Conservation (phyloP, 2,329 filamentous ascomycete genomes). For the Sordariomycetes sp. region DNA sequence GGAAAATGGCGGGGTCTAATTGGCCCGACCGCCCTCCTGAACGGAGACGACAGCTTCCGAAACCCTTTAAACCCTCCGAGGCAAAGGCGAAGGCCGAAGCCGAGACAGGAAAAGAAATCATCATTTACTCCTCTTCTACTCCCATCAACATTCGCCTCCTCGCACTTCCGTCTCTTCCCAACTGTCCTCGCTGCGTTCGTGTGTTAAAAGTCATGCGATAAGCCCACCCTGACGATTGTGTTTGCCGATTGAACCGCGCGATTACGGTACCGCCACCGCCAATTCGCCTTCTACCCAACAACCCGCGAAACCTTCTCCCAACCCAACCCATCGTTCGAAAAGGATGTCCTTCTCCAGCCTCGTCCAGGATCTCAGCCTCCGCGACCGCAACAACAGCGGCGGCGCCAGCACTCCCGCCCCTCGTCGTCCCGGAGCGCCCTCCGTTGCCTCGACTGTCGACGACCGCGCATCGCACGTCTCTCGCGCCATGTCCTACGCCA, state of each 20-base stretch:
- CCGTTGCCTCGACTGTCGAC: constrained; percentile 47
- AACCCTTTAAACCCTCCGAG: neutral
- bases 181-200: no score
- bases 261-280: no score
- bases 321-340: no score
- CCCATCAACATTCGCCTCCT: neutral
- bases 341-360: constrained; percentile 60
- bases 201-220: no score
- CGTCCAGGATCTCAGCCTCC: constrained; percentile 54
- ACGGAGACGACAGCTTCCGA: no score
- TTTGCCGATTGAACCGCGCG: no score
- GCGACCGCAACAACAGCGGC: constrained; percentile 51
- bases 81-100: neutral
- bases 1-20: neutral
- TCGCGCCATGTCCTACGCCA: constrained; percentile 55
- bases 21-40: neutral
- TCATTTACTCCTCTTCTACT: no score
- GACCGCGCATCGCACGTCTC: constrained; percentile 54
- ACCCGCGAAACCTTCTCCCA: no score
- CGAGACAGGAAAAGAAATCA: neutral
- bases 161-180: neutral
- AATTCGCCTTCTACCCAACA: no score
- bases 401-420: constrained; percentile 22
- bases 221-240: no score
- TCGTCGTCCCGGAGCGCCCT: constrained; percentile 33